Evolutionary conservation across 208 protist species (phyloP), one percentile per base, ranked within the genome.

Genomic region (Sergeia podlipaevii): DNA sequence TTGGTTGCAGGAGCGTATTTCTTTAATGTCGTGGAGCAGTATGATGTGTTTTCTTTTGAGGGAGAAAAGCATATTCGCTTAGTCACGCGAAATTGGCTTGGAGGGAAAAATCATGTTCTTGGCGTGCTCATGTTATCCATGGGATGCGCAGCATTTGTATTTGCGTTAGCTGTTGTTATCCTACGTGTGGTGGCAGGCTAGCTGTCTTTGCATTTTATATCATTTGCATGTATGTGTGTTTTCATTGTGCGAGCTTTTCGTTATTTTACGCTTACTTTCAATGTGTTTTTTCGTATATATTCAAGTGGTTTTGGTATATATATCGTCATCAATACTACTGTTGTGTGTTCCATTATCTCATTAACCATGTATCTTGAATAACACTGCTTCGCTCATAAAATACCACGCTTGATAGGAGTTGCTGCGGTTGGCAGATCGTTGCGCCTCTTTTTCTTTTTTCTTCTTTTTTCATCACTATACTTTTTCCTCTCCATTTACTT

Each of bases 61-160:
- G 97, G 96, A 3, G 77, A 77, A 34, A 99, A 99, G 72, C 75
- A 70, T 28, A 77, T 99, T 26, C 68, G 92, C 3, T 63, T 99
- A 4, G 74, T 88, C 4, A 98, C 90, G 3, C 67, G 82, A 4
- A 89, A 84, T 28, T 97, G 91, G 87, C 66, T 99, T 20, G 98
- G 98, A 17, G 97, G 95, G 8, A 94, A 85, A 17, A 98, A 97
- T 52, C 55, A 68, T 17, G 92, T 98, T 7, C 82, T 96, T 5
- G 87, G 81, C 34, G 86, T 90, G 26, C 95, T 99, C 45, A 64
- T 99, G 20, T 82, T 90, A 52, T 39, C 97, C 6, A 3, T 98
- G 2, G 78, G 97, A 32, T 77, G 77, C 30, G 33, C 91, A 23
- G 60, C 74, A 0, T 81, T 89, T 56, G 60, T 93, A 0, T 52